Conservation (phyloP, 2,329 filamentous ascomycete genomes). For the Davidsoniella virescens region DNA sequence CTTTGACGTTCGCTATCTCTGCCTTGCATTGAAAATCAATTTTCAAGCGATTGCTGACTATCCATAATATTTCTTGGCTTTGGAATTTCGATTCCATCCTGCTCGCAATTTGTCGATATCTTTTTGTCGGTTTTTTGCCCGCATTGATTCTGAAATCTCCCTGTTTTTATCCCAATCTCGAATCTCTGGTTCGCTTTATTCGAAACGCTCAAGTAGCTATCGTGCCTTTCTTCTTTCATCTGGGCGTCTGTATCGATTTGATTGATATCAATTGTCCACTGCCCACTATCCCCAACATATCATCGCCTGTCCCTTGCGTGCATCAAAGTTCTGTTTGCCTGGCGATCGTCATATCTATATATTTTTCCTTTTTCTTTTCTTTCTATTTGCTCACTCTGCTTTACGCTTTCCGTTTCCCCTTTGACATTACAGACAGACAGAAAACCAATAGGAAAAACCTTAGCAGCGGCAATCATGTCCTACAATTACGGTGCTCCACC, state of each 20-base stretch:
- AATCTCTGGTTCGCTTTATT: not conserved
- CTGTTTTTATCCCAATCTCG: not conserved
- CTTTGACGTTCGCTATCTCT: not conserved
- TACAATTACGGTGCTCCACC: constrained; percentile 41
- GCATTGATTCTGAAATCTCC: not conserved
- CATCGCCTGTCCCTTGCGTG: not conserved
- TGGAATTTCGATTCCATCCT: not conserved
- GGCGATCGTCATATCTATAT: not conserved
- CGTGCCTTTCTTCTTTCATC: not conserved
- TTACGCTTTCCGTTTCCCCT: not conserved
- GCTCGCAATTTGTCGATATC: not conserved
- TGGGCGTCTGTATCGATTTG: not conserved
- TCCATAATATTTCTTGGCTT: not conserved
- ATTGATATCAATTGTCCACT: not conserved
- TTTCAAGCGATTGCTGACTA: not conserved
- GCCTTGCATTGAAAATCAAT: not conserved
- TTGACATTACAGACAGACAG: not conserved
- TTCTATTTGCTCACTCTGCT: not conserved
- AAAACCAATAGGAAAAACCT: too few relatives aligned
- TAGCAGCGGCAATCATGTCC: constrained; percentile 23
- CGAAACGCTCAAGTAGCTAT: not conserved
- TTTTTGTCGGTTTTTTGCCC: not conserved
- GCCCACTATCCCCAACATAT: not conserved
- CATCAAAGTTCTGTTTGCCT: too few relatives aligned
- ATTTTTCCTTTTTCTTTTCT: not conserved